Evolutionary conservation across 73 alveolate genomes (phyloP).

Genomic region (Tetrahymena elliotti): DNA sequence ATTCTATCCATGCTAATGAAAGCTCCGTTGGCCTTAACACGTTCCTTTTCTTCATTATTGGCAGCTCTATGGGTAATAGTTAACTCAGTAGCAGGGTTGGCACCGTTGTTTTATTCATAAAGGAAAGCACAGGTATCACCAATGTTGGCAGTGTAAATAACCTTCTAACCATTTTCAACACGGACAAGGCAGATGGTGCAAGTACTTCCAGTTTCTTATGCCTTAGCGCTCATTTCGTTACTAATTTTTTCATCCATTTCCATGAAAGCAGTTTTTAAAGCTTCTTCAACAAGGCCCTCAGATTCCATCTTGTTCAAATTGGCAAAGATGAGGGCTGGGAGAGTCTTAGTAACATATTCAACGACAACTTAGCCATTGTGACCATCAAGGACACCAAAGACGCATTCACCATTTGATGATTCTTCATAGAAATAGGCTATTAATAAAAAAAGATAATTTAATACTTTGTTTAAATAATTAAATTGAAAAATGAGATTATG

Average conservation of each 20-base stretch:
- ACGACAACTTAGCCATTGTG: conserved; percentile 92
- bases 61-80: conserved; percentile 80
- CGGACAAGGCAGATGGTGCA: conserved; percentile 76
- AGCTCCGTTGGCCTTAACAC: conserved; percentile 64
- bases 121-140: conserved; percentile 92
- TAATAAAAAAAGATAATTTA: neutral
- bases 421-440: neutral
- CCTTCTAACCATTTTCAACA: conserved; percentile 66
- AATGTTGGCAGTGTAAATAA: conserved; percentile 73
- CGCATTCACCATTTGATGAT: conserved; percentile 3
- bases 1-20: conserved; percentile 67
- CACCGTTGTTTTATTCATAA: conserved; percentile 30
- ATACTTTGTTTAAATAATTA: neutral
- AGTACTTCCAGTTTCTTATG: conserved; percentile 83
- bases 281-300: neutral
- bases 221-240: neutral
- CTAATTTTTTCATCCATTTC: neutral
- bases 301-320: neutral
- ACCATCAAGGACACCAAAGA: conserved; percentile 94
- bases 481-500: neutral
- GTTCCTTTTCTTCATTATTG: conserved; percentile 73
- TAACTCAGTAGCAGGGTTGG: conserved; percentile 71
- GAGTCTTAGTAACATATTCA: conserved; percentile 64
- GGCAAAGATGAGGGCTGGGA: conserved; percentile 44
- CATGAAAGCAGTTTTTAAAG: neutral